A percentile compares a stretch with the other conserved stretches of the same genome.
Conservation (phyloP, 169 alveolate genomes). For the Eimeria necatrix region DNA sequence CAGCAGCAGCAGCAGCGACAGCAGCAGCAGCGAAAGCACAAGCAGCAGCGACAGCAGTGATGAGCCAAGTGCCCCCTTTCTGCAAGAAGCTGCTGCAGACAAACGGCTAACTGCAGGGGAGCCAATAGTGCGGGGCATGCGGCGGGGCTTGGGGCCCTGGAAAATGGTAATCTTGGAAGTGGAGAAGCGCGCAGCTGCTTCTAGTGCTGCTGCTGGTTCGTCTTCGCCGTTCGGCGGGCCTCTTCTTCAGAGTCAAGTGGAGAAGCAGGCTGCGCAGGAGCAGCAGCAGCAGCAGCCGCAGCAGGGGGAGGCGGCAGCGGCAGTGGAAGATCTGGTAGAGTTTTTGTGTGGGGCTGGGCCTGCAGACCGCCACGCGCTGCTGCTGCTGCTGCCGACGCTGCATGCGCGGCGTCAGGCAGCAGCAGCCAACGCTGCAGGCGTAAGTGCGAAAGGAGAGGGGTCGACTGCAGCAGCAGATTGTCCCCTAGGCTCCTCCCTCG, state of each 20-base stretch:
- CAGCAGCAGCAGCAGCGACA: conserved; percentile 52
- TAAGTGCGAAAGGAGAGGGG: conserved; percentile 11
- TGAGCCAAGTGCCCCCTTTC: not conserved
- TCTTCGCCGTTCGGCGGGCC: not conserved
- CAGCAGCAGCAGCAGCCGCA: conserved; percentile 65
- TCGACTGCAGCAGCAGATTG: not conserved
- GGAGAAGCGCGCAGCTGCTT: conserved; percentile 32
- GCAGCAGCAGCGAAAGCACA: conserved; percentile 15
- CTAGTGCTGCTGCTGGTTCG: conserved; percentile 48
- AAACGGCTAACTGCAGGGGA: conserved; percentile 1
- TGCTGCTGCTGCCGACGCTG: conserved; percentile 78
- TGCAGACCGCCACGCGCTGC: conserved; percentile 67
- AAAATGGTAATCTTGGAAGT: not conserved
- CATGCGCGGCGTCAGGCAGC: conserved; percentile 66
- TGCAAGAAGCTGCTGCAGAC: not conserved
- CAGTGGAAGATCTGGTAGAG: conserved; percentile 30
- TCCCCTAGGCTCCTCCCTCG: conserved; percentile 33
- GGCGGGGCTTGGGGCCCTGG: conserved; percentile 52
- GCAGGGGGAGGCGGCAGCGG: conserved; percentile 42
- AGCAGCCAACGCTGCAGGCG: conserved; percentile 53
- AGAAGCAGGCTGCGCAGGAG: not conserved
- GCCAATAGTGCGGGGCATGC: not conserved
- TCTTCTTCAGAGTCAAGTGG: not conserved
- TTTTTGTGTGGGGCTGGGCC: conserved; percentile 11
- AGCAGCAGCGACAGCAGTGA: conserved; percentile 15